These are phyloP conservation scores for Boletus reticuloceps DNA, from an alignment of 768 basidiomycete genomes.

Conservation along the genomic window DNA sequence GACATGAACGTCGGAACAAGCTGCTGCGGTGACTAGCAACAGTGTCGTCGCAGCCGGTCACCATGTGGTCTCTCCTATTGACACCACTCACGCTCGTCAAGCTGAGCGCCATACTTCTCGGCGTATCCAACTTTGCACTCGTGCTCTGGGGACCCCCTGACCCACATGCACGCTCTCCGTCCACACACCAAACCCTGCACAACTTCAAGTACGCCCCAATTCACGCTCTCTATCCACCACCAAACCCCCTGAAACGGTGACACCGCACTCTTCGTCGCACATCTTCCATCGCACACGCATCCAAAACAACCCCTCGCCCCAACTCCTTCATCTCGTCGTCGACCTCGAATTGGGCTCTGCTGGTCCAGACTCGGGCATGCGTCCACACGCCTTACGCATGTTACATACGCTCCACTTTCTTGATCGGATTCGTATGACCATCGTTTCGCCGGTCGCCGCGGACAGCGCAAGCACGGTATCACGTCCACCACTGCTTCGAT, in stretches of 20 bases:
- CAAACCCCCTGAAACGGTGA: slow-evolving; percentile 3
- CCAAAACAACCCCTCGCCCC: not conserved
- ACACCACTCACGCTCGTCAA: slow-evolving; percentile 20
- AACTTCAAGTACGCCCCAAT: no score
- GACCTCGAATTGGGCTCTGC: slow-evolving; percentile 22
- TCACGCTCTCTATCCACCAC: not conserved
- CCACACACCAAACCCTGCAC: no score
- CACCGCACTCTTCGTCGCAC: not conserved
- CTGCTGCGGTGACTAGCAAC: no score
- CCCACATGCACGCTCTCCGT: not conserved
- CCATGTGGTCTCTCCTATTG: not conserved
- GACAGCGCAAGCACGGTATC: not conserved
- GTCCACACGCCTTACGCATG: slow-evolving; percentile 36
- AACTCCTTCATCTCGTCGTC: slow-evolving; percentile 19
- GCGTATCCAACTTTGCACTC: slow-evolving; percentile 14
- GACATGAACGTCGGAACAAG: no score
- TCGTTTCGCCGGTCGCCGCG: not conserved
- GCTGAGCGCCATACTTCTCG: slow-evolving; percentile 16
- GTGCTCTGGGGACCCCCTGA: not conserved
- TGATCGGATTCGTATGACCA: slow-evolving; percentile 32
- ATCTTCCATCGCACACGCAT: not conserved
- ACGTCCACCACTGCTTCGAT: slow-evolving; percentile 37
- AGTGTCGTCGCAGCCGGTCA: no score
- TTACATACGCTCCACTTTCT: slow-evolving; percentile 43
- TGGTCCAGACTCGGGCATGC: slow-evolving; percentile 12